A percentile compares a stretch with the other conserved stretches of the same genome.
phyloP scores from a whole-genome alignment of 1,284 basidiomycete genomes.

The Schizophyllum commune region DNA sequence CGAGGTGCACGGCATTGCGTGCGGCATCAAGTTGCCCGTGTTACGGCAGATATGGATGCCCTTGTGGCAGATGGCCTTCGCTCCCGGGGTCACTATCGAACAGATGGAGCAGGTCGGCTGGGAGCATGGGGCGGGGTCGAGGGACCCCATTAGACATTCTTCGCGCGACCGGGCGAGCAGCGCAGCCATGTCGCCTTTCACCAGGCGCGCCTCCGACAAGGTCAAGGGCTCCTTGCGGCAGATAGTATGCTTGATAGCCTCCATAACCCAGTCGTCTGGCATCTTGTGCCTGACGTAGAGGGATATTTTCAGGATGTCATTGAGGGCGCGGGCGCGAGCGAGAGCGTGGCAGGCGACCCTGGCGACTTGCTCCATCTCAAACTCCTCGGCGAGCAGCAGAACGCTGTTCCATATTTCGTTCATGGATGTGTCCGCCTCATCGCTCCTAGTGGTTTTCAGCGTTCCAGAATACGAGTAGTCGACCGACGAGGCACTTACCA shows the following conservation, averaged over 20 bases:
- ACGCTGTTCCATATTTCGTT: not conserved
- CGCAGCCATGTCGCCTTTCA: not conserved
- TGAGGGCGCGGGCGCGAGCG: not conserved
- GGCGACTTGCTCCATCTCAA: not conserved
- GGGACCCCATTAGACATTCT: not conserved
- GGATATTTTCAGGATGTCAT: not conserved
- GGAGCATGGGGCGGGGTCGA: not conserved
- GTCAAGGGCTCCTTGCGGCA: not conserved
- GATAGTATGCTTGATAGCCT: not conserved
- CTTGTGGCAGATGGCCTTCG: too few relatives aligned
- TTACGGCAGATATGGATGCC: too few relatives aligned
- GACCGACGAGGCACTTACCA: constrained; percentile 16
- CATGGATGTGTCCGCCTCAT: not conserved
- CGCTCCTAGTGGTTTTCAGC: not conserved
- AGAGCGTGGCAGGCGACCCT: not conserved
- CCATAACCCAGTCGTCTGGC: not conserved
- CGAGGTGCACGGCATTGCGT: too few relatives aligned
- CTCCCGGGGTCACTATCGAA: too few relatives aligned
- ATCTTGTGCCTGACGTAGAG: not conserved
- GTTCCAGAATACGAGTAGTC: too few relatives aligned
- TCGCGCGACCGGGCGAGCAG: not conserved
- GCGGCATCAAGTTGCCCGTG: too few relatives aligned
- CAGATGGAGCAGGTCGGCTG: not conserved
- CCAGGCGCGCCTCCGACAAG: not conserved
- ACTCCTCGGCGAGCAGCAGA: not conserved